Evolutionary conservation across 2,329 filamentous ascomycete genomes (phyloP).

Genomic region (Xylaria sp.): DNA sequence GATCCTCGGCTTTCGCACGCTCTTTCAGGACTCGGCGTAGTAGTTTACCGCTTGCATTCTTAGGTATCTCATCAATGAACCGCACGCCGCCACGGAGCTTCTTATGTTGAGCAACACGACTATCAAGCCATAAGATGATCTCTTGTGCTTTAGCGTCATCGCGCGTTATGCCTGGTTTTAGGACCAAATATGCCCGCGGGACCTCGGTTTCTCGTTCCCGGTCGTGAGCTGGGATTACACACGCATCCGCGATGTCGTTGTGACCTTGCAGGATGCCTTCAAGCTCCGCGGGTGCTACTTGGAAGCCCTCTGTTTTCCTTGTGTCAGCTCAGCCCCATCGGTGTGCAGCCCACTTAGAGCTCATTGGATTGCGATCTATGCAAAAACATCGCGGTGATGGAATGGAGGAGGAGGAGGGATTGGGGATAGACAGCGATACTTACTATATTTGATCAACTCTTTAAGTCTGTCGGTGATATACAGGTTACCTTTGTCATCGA

Average conservation of each 20-base stretch:
- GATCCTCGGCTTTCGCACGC: conserved; percentile 45
- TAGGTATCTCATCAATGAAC: conserved; percentile 64
- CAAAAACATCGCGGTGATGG: background rate
- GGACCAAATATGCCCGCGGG: conserved; percentile 69
- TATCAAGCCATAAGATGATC: conserved; percentile 46
- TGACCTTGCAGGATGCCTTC: conserved; percentile 54
- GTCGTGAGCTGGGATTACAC: conserved; percentile 68
- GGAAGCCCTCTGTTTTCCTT: conserved; percentile 65
- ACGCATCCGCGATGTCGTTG: conserved; percentile 59
- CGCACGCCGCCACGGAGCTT: conserved; percentile 47
- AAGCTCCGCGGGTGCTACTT: conserved; percentile 71
- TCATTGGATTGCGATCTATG: background rate
- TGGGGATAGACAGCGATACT: conserved; percentile 34
- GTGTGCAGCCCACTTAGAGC: background rate
- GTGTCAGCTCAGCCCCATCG: conserved; percentile 2
- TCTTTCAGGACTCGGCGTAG: conserved; percentile 62
- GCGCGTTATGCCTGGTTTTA: conserved; percentile 46
- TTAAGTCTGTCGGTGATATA: conserved; percentile 89
- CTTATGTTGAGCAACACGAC: conserved; percentile 48
- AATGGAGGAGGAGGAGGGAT: conserved; percentile 27
- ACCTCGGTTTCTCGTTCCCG: conserved; percentile 68
- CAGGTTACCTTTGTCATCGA: conserved; percentile 79
- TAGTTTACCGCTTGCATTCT: conserved; percentile 69
- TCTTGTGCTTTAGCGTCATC: conserved; percentile 47
- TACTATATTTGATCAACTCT: conserved; percentile 66